These are phyloP conservation scores for Digitaria exilis DNA, from an alignment of 202 grass and related monocot genomes.

Conservation along the genomic window DNA sequence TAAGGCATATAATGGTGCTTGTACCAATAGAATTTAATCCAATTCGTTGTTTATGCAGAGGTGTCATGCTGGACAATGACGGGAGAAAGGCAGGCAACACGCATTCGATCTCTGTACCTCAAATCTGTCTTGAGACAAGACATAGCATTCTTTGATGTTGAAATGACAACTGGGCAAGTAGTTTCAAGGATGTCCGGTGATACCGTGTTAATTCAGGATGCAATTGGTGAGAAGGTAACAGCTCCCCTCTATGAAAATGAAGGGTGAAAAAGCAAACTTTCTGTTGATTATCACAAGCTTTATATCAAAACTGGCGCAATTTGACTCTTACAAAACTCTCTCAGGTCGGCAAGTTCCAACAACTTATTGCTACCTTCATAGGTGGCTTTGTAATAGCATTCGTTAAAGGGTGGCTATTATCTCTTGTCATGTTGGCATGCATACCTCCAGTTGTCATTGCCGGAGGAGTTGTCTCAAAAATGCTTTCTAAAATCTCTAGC, in stretches of 20 bases:
- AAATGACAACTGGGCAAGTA: constrained; percentile 70
- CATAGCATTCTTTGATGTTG: constrained; percentile 79
- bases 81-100: constrained; percentile 78
- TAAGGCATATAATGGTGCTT: neutral
- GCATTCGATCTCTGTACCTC: constrained; percentile 73
- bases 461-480: constrained; percentile 51
- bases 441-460: constrained; percentile 65
- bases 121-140: constrained; percentile 66
- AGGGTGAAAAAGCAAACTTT: neutral
- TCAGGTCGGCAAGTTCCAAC: constrained; percentile 84
- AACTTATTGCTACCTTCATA: constrained; percentile 64
- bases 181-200: constrained; percentile 74
- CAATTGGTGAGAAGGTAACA: constrained; percentile 83
- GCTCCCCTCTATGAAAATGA: constrained; percentile 11
- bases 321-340: constrained; percentile 9
- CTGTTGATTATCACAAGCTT: neutral
- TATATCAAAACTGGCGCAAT: constrained; percentile 7
- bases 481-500: constrained; percentile 63
- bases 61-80: constrained; percentile 91
- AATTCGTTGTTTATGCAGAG: constrained; percentile 50
- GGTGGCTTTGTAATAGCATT: constrained; percentile 79
- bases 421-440: constrained; percentile 77
- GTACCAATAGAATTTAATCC: neutral
- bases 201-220: constrained; percentile 76
- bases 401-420: constrained; percentile 81